A percentile compares a stretch with the other conserved stretches of the same genome.
Evolutionary conservation across 2,329 filamentous ascomycete genomes (phyloP).

Genomic region (Fusarium albosuccineum): DNA sequence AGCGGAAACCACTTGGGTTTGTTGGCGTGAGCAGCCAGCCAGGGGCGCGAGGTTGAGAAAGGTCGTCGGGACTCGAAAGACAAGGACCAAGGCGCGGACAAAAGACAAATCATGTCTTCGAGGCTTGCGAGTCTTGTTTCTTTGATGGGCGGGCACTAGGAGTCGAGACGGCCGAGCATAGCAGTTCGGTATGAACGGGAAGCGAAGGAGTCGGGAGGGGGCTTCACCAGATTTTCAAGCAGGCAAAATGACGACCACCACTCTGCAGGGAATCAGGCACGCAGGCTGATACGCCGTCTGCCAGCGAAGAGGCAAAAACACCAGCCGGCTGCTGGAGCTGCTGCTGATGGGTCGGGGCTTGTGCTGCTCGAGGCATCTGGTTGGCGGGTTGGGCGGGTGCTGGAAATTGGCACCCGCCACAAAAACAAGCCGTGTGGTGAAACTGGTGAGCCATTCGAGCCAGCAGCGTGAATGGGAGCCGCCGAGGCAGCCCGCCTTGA

Average conservation of each 20-base stretch:
- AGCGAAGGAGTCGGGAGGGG: slow-evolving; percentile 46
- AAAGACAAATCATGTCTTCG: slow-evolving; percentile 28
- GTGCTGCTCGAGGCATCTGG: neutral
- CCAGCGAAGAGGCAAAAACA: slow-evolving; percentile 18
- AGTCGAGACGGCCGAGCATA: slow-evolving; percentile 29
- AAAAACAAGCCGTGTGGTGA: slow-evolving; percentile 32
- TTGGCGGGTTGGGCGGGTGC: slow-evolving; percentile 9
- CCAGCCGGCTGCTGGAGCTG: slow-evolving; percentile 12
- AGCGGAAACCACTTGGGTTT: slow-evolving; percentile 32
- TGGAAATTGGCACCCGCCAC: slow-evolving; percentile 44
- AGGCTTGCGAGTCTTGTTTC: slow-evolving; percentile 35
- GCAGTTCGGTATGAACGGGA: slow-evolving; percentile 43
- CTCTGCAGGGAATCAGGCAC: slow-evolving; percentile 39
- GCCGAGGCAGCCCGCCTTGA: slow-evolving; percentile 26
- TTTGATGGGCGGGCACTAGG: slow-evolving; percentile 40
- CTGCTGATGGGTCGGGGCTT: slow-evolving; percentile 8
- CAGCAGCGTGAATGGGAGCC: slow-evolving; percentile 25
- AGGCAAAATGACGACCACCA: slow-evolving; percentile 43
- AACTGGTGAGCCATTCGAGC: slow-evolving; percentile 29
- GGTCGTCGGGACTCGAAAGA: slow-evolving; percentile 34
- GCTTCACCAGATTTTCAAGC: slow-evolving; percentile 49
- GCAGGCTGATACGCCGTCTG: slow-evolving; percentile 29
- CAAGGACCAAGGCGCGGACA: slow-evolving; percentile 4
- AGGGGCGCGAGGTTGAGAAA: slow-evolving; percentile 32
- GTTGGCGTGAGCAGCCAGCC: slow-evolving; percentile 33